These are phyloP conservation scores for Mortierella sp. DNA, from an alignment of 371 early-diverging fungal genomes.

Conservation along the genomic window DNA sequence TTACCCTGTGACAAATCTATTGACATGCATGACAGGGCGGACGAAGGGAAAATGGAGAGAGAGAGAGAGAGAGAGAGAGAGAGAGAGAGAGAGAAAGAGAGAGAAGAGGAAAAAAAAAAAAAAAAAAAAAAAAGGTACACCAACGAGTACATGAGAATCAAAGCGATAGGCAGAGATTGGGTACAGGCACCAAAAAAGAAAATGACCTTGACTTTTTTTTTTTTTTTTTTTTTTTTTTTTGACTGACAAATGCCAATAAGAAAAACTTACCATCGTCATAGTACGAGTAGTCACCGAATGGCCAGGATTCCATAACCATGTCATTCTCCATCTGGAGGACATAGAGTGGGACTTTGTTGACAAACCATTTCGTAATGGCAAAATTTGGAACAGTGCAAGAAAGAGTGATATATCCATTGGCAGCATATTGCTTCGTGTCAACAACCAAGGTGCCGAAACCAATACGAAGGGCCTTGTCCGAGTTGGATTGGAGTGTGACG, in stretches of 20 bases:
- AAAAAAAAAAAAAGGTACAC: too few relatives aligned
- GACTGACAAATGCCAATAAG: not conserved
- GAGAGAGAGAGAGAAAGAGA: too few relatives aligned
- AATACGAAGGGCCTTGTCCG: not conserved
- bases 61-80: too few relatives aligned
- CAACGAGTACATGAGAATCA: too few relatives aligned
- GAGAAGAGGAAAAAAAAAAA: too few relatives aligned
- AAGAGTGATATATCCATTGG: constrained; percentile 4
- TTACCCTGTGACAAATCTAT: not conserved
- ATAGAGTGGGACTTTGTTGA: constrained; percentile 26
- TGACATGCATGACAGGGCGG: too few relatives aligned
- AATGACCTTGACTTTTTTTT: too few relatives aligned
- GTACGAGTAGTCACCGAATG: constrained; percentile 24
- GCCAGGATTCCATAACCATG: constrained; percentile 15
- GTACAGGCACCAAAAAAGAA: too few relatives aligned
- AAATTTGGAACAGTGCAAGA: constrained; percentile 14
- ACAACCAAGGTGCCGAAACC: constrained; percentile 1
- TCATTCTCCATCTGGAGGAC: constrained; percentile 16
- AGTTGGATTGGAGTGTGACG: constrained; percentile 7
- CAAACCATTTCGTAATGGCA: constrained; percentile 20
- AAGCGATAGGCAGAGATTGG: too few relatives aligned
- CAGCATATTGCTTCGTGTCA: not conserved
- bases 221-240: too few relatives aligned
- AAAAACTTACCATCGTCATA: constrained; percentile 24
- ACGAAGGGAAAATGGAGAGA: too few relatives aligned